Evolutionary conservation across 164 flowering plant genomes (phyloP).

Genomic region (Tetrastigma voinierianum): DNA sequence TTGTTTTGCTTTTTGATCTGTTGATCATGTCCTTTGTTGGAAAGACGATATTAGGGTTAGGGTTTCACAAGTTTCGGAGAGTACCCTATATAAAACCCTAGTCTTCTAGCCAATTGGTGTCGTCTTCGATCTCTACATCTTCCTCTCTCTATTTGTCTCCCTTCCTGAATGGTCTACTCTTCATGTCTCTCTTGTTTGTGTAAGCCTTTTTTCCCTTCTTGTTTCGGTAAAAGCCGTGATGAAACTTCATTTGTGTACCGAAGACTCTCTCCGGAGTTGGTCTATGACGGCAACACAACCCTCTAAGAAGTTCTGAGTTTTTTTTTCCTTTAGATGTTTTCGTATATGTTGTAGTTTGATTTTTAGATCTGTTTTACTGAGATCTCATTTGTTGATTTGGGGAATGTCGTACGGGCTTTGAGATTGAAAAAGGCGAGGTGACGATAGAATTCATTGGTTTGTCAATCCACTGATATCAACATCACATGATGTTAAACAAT

Average conservation of each 20-base stretch:
- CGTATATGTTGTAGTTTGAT: not conserved
- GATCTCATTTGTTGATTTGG: not conserved
- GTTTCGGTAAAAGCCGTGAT: conserved; percentile 22
- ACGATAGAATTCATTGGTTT: conserved; percentile 63
- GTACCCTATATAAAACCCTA: no score
- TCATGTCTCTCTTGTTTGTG: not conserved
- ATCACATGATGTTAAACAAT: conserved; percentile 45
- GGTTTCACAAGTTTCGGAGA: no score
- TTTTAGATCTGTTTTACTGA: not conserved
- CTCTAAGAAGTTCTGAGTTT: conserved; percentile 68
- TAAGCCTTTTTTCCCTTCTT: not conserved
- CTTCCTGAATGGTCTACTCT: not conserved
- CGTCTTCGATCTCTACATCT: no score
- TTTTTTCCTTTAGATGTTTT: not conserved
- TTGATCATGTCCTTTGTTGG: no score
- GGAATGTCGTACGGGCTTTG: not conserved
- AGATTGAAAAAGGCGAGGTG: conserved; percentile 43
- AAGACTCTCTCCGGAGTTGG: conserved; percentile 21
- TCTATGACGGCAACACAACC: conserved; percentile 47
- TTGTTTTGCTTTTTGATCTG: no score
- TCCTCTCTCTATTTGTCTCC: no score
- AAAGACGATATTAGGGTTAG: no score
- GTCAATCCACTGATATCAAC: conserved; percentile 67
- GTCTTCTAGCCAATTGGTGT: no score
- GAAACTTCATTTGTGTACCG: conserved; percentile 28